Percentiles rank a stretch among this genome's conserved stretches.
phyloP scores from a whole-genome alignment of 2,329 filamentous ascomycete species.

The Fusarium temperatum region DNA sequence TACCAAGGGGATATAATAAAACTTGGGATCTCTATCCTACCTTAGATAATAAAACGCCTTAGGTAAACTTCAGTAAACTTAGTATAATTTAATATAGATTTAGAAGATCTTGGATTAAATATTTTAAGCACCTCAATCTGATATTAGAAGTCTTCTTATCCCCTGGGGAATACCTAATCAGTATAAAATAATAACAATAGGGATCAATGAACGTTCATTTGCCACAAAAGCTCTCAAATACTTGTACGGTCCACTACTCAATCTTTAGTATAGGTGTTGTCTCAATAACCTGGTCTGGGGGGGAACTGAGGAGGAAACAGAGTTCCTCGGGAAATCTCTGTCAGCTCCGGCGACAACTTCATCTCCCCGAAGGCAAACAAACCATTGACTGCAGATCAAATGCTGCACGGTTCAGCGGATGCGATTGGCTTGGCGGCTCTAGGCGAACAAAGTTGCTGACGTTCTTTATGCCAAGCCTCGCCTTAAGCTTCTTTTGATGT shows the following conservation, averaged over 20 bases:
- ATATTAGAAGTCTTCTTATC: too few relatives aligned
- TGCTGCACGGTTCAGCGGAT: background rate
- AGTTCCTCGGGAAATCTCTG: background rate
- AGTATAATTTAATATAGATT: too few relatives aligned
- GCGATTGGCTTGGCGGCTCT: conserved; percentile 6
- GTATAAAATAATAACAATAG: accelerated
- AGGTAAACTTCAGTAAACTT: too few relatives aligned
- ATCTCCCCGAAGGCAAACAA: background rate
- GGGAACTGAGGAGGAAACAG: background rate
- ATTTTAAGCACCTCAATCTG: too few relatives aligned
- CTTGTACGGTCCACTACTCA: background rate
- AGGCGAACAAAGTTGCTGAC: background rate
- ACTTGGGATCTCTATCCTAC: too few relatives aligned
- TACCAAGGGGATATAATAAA: too few relatives aligned
- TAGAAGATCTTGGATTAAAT: too few relatives aligned
- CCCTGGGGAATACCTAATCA: background rate
- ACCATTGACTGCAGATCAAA: background rate
- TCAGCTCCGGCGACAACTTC: background rate
- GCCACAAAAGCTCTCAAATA: too few relatives aligned
- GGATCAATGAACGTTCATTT: background rate
- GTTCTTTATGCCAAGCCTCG: background rate
- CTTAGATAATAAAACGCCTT: too few relatives aligned
- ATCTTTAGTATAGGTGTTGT: background rate
- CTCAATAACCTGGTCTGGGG: too few relatives aligned
- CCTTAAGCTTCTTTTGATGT: conserved; percentile 5